Conservation (phyloP, 225 moss, liverwort and hornwort genomes). For the Ulota crispa region DNA sequence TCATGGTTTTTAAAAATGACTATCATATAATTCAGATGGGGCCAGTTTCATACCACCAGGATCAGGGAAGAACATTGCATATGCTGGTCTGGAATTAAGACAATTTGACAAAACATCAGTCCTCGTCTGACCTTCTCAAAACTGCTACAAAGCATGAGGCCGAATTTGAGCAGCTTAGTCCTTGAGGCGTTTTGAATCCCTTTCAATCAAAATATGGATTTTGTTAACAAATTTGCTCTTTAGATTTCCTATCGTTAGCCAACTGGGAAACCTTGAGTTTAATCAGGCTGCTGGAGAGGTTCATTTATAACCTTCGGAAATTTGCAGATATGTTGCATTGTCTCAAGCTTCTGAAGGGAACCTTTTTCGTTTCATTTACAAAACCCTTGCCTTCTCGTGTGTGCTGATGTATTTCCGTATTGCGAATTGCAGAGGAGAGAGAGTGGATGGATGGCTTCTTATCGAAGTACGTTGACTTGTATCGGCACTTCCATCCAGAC, state of each 20-base stretch:
- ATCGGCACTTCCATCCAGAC: conserved; percentile 79
- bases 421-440: conserved; percentile 64
- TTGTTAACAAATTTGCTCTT: not conserved
- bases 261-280: not conserved
- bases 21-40: not conserved
- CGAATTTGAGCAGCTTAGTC: not conserved
- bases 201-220: not conserved
- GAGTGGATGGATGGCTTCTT: conserved; percentile 72
- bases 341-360: not conserved
- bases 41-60: not conserved
- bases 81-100: not conserved
- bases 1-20: not conserved
- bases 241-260: not conserved
- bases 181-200: not conserved
- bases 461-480: conserved; percentile 71
- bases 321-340: not conserved
- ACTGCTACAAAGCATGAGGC: not conserved
- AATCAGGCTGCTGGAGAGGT: not conserved
- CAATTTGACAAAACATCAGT: not conserved
- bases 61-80: not conserved
- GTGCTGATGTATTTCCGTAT: not conserved
- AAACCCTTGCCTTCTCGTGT: conserved; percentile 2
- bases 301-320: not conserved
- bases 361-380: not conserved
- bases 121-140: not conserved